A percentile compares a stretch with the other conserved stretches of the same genome.
phyloP scores from a whole-genome alignment of 2,329 filamentous ascomycete genomes.

The Botrytis paeoniae region DNA sequence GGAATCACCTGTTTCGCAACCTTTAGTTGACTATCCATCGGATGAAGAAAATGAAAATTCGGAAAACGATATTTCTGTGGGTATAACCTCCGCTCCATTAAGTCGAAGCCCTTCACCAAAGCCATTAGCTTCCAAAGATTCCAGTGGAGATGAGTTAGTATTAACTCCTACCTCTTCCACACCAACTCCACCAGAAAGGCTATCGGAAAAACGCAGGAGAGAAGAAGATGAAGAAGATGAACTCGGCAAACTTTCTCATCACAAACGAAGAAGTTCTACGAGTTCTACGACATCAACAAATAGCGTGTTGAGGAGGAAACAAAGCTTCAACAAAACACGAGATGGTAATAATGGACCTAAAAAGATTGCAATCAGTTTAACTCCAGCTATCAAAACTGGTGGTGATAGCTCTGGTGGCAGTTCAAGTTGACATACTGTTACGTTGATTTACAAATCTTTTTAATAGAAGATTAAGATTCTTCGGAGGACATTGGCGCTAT shows the following conservation, averaged over 20 bases:
- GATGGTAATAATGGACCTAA: constrained; percentile 41
- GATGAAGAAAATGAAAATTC: constrained; percentile 79
- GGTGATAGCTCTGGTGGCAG: constrained; percentile 30
- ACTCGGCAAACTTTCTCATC: constrained; percentile 72
- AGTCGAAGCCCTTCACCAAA: constrained; percentile 29
- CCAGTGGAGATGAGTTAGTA: constrained; percentile 25
- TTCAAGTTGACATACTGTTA: constrained; percentile 5
- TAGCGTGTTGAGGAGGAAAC: constrained; percentile 43
- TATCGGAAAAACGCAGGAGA: constrained; percentile 84
- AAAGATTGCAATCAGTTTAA: constrained; percentile 59
- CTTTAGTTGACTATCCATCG: constrained; percentile 87
- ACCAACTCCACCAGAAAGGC: constrained; percentile 64
- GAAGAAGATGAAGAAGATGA: constrained; percentile 95
- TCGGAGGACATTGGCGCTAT: constrained; percentile 12
- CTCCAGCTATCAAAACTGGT: constrained; percentile 41
- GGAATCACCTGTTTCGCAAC: constrained; percentile 60
- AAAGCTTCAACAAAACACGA: constrained; percentile 44
- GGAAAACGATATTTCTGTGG: constrained; percentile 45
- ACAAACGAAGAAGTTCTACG: constrained; percentile 57
- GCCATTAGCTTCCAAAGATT: constrained; percentile 25
- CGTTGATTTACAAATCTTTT: constrained; percentile 1
- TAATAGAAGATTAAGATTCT: constrained; percentile 6
- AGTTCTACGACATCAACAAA: constrained; percentile 37
- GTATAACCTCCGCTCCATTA: constrained; percentile 23
- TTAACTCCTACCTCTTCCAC: constrained; percentile 33